Evolutionary conservation across 129 eudicot species (phyloP).

Genomic region (Arctium lappa): DNA sequence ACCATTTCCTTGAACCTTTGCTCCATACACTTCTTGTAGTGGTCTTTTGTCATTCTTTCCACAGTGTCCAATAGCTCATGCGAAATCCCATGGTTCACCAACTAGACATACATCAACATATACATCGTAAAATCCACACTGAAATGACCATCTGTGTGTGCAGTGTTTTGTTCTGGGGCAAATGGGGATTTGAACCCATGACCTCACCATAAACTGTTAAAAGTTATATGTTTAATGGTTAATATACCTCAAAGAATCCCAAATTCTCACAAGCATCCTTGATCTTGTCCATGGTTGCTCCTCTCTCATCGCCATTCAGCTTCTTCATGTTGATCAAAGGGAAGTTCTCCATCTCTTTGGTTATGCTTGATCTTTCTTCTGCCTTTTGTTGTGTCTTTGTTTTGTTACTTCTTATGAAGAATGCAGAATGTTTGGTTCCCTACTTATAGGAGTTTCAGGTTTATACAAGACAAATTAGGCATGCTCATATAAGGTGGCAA

Average conservation of each 20-base stretch:
- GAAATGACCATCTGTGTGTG: neutral
- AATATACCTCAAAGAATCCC: constrained; percentile 74
- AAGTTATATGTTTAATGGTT: constrained; percentile 8
- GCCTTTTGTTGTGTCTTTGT: constrained; percentile 6
- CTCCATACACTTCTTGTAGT: constrained; percentile 61
- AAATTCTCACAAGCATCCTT: constrained; percentile 78
- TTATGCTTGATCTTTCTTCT: neutral
- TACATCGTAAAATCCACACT: neutral
- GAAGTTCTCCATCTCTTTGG: constrained; percentile 52
- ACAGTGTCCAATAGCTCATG: constrained; percentile 52
- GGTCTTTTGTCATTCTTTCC: constrained; percentile 51
- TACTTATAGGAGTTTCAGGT: constrained; percentile 33
- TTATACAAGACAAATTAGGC: neutral
- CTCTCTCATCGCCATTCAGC: constrained; percentile 60
- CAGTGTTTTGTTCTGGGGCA: neutral
- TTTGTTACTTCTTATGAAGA: constrained; percentile 9
- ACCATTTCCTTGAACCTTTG: constrained; percentile 58
- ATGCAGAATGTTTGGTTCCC: constrained; percentile 23
- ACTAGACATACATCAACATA: constrained; percentile 19
- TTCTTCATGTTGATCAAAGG: constrained; percentile 60
- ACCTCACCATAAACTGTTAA: neutral
- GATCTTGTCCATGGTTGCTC: constrained; percentile 41
- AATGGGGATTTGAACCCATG: neutral
- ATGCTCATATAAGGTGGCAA: constrained; percentile 3
- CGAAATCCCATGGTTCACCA: constrained; percentile 64